Conservation (phyloP, 768 basidiomycete species). For the Lentinula sp. region DNA sequence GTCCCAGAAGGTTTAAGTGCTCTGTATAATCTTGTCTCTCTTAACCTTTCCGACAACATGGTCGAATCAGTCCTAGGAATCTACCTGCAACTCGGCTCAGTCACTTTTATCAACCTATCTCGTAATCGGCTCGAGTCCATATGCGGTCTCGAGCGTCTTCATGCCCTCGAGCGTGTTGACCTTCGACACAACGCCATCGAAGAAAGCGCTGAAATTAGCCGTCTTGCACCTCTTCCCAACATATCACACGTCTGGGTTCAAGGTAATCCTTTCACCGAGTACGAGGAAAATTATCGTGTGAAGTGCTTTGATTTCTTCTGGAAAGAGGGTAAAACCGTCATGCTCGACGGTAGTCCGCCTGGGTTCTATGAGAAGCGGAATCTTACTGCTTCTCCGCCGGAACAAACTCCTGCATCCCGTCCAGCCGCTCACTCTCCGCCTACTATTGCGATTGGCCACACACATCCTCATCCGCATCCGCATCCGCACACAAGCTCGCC, state of each 20-base stretch:
- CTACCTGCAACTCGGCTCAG: slow-evolving; percentile 71
- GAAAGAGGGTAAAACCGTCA: slow-evolving; percentile 73
- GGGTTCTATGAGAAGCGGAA: slow-evolving; percentile 67
- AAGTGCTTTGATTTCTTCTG: slow-evolving; percentile 81
- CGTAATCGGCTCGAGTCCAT: slow-evolving; percentile 91
- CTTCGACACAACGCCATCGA: slow-evolving; percentile 73
- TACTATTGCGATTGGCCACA: slow-evolving; percentile 48
- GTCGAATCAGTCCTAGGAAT: slow-evolving; percentile 93
- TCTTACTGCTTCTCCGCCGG: slow-evolving; percentile 40
- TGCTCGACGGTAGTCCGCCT: slow-evolving; percentile 69
- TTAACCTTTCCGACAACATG: slow-evolving; percentile 97
- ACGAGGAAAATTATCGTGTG: slow-evolving; percentile 69
- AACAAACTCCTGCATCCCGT: slow-evolving; percentile 46
- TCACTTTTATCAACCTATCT: slow-evolving; percentile 74
- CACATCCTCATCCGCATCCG: slow-evolving; percentile 18
- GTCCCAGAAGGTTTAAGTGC: slow-evolving; percentile 72
- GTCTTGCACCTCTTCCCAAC: slow-evolving; percentile 74
- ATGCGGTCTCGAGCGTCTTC: slow-evolving; percentile 88
- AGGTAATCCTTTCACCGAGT: slow-evolving; percentile 75
- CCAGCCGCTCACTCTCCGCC: slow-evolving; percentile 54
- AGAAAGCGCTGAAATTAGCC: slow-evolving; percentile 80
- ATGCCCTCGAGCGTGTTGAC: slow-evolving; percentile 80
- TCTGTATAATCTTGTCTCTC: slow-evolving; percentile 77
- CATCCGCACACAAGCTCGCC: slow-evolving; percentile 14
- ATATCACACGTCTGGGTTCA: slow-evolving; percentile 78